Base-by-base conservation (phyloP, 257 asterid species). In the Anisodus acutangulus region DNA sequence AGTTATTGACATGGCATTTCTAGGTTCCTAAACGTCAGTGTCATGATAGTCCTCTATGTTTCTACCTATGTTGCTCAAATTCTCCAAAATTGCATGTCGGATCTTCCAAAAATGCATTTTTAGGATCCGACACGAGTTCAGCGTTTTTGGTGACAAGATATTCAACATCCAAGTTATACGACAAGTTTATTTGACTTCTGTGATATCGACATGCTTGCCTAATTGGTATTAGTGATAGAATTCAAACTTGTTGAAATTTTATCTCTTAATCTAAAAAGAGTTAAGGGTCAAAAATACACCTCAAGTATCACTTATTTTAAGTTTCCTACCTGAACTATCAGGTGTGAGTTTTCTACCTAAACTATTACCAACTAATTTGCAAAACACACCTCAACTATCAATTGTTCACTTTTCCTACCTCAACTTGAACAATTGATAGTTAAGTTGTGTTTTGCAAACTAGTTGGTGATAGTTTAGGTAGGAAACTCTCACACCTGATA, bases 121-220 rank as follows among this genome's bases (percentile, higher is more conserved):
- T 47, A 37, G 49, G n/a, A 67, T 67, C 76, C 9, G 0, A 67
- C 51, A 67, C 5, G 11, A 67, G 76, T 37, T 15, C 51, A 67
- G 76, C 37, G 22, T 67, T 22, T 69, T 43, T 69, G 49, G 16
- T 41, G 31, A 69, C 53, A 2, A 69, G 78, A 17, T 69, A 69
- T 41, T 41, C 9, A 2, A 69, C 78, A 41, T 69, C 54, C 54
- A 69, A 69, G 54, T 41, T 39, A 17, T 49, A 43, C 60, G 11
- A 26, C 80, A 9, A 45, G 79, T 47, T 37, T 10, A 45, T 71
- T n/a, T 71, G 58, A 9, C 45, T 71, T 71, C 58, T 71, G 57
- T n/a, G 79, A 71, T 71, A 71, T n/a, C 4, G 39, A 16, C 58
- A 45, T 45, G 79, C 79, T 71, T 45, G 80, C 80, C 71, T 71